Percentiles rank a stretch among this genome's conserved stretches.
phyloP scores from a whole-genome alignment of 2,329 filamentous ascomycete genomes.

The Trichophyton rubrum region DNA sequence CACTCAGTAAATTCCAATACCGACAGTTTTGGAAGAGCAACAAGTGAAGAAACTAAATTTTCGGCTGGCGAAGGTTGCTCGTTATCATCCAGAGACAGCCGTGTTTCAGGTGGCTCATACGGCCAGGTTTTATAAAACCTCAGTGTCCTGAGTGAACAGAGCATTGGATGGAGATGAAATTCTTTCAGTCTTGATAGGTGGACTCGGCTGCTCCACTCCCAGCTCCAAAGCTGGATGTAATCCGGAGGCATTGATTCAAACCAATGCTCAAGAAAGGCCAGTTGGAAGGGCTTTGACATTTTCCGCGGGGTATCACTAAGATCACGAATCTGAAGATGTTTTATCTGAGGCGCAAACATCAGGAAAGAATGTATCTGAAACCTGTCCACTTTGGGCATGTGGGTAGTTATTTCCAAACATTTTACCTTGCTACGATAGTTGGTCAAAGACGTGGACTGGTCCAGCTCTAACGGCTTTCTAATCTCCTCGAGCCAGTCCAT shows the following conservation, averaged over 20 bases:
- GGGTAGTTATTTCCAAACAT: conserved; percentile 56
- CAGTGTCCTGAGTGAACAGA: conserved; percentile 31
- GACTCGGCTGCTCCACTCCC: conserved; percentile 46
- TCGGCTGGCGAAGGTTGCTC: conserved; percentile 12
- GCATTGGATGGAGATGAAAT: conserved; percentile 46
- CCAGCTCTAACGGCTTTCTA: conserved; percentile 43
- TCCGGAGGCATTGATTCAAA: conserved; percentile 50
- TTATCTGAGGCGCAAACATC: conserved; percentile 50
- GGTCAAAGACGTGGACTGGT: conserved; percentile 38
- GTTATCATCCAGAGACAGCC: conserved; percentile 5
- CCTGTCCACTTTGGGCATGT: conserved; percentile 36
- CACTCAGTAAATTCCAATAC: conserved; percentile 64
- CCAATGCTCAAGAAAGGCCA: conserved; percentile 27
- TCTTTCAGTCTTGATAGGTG: conserved; percentile 35
- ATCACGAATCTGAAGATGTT: conserved; percentile 60
- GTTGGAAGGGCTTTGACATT: neutral
- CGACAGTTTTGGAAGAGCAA: conserved; percentile 50
- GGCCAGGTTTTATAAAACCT: conserved; percentile 25
- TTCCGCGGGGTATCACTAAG: neutral
- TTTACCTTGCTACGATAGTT: conserved; percentile 63
- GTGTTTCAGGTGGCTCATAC: conserved; percentile 9
- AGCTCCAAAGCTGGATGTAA: conserved; percentile 36
- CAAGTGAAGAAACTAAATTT: conserved; percentile 35
- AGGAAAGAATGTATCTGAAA: conserved; percentile 48
- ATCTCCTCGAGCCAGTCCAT: conserved; percentile 37